phyloP scores from a whole-genome alignment of 805 yeast genomes.

The Lachancea cidri region DNA sequence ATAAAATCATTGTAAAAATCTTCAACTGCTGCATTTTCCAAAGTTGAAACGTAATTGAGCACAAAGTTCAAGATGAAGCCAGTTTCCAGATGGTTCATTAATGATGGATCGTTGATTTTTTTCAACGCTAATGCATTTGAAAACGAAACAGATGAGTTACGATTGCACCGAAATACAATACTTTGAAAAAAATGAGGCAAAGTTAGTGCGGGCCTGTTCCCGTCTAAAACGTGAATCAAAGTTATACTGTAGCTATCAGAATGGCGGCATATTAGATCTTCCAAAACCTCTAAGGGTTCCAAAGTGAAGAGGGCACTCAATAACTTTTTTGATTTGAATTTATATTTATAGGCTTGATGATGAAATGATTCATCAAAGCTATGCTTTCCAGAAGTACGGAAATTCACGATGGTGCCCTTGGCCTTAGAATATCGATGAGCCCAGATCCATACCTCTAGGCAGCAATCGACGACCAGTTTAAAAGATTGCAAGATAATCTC shows the following conservation, averaged over 20 bases:
- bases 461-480: slow-evolving; percentile 49
- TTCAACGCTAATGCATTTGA: slow-evolving; percentile 12
- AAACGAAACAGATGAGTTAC: slow-evolving; percentile 17
- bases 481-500: slow-evolving; percentile 57
- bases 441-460: slow-evolving; percentile 70
- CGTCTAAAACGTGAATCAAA: slow-evolving; percentile 67
- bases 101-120: slow-evolving; percentile 33
- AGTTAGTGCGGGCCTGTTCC: slow-evolving; percentile 71
- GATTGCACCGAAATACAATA: slow-evolving; percentile 24
- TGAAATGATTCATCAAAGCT: slow-evolving; percentile 34
- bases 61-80: slow-evolving; percentile 47
- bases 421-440: slow-evolving; percentile 18
- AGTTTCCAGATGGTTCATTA: slow-evolving; percentile 44
- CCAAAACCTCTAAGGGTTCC: slow-evolving; percentile 72
- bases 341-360: slow-evolving; percentile 54
- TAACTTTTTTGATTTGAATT: slow-evolving; percentile 61
- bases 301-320: slow-evolving; percentile 58
- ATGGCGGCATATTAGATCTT: slow-evolving; percentile 47
- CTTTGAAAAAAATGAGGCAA: slow-evolving; percentile 58
- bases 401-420: slow-evolving; percentile 1
- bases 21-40: slow-evolving; percentile 72
- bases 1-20: slow-evolving; percentile 66
- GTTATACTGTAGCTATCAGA: slow-evolving; percentile 21
- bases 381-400: slow-evolving; percentile 2
- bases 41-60: slow-evolving; percentile 52